Evolutionary conservation across 768 basidiomycete species (phyloP), one percentile per base, ranked within the genome.

Genomic region (Lactarius indigo): DNA sequence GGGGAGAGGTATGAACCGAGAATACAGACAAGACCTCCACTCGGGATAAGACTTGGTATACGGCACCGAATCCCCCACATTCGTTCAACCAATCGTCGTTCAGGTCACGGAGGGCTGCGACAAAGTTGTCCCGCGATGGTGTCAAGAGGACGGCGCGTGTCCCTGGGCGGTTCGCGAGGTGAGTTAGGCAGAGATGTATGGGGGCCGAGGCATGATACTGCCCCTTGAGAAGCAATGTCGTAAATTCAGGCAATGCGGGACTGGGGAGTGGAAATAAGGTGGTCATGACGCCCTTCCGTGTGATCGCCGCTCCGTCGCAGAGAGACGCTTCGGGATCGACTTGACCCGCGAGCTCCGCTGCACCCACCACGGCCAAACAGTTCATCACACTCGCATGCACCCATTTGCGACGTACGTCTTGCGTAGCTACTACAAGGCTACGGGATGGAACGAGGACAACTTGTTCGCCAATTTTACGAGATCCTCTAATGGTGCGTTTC

Each of bases 401-500:
- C 90, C 92, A 7, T 94, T 94, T 73, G 88, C 92, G 44, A 85
- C 91, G 17, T 92, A 94, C 79, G 89, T 98, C 64, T 81, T 98
- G 42, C 89, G 90, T 69, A 89, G 84, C 75, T 98, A 96, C 77
- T 95, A 94, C 81, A 84, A 85, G 70, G 87, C 87, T n/a, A 97
- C 94, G 37, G 92, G 93, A 68, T 98, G 96, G 96, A 95, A 94
- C 72, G 93, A 96, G 75, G 96, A 98, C 77, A 96, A 96, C 73
- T 81, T 96, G 26, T 98, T 93, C 73, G 86, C 90, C 2, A 93
- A 96, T 70, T 72, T 98, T 54, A 97, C 94, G 1, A 86, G 92
- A 63, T 91, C 94, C 41, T 96, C 95, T 1, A 88, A 85, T 78
- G 91, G 94, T 96, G 66, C 37, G 75, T 72, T n/a, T n/a, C 44